Conservation (phyloP, 257 asterid genomes). For the Fraxinus cuspidata region DNA sequence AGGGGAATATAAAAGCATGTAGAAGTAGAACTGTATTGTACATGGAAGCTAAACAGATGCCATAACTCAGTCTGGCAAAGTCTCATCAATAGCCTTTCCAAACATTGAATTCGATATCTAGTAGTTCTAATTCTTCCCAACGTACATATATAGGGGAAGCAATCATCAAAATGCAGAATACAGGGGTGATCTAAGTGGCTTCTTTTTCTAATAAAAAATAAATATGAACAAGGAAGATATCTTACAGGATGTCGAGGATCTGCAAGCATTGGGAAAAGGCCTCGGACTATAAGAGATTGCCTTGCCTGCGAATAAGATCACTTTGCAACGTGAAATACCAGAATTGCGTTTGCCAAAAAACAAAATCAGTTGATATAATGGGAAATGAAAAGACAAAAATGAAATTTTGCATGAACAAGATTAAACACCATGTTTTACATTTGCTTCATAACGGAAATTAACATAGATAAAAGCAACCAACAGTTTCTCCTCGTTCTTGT, state of each 20-base stretch:
- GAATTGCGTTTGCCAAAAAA: constrained; percentile 8
- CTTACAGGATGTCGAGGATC: constrained; percentile 95
- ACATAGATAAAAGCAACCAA: background rate
- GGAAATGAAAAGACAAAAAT: background rate
- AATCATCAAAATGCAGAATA: background rate
- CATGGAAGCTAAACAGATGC: background rate
- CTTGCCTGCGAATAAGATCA: constrained; percentile 58
- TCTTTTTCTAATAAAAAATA: background rate
- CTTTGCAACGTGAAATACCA: background rate
- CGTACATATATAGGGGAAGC: background rate
- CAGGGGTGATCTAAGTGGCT: background rate
- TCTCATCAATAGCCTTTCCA: background rate
- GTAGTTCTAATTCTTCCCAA: background rate
- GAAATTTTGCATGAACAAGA: background rate
- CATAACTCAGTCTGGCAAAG: background rate
- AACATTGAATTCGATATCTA: background rate
- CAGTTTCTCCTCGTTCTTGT: background rate
- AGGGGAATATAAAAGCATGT: too few relatives aligned
- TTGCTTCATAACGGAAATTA: background rate
- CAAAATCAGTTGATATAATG: background rate
- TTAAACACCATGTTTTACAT: background rate
- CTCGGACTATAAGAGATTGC: constrained; percentile 87
- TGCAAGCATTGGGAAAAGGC: constrained; percentile 94
- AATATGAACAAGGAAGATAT: background rate
- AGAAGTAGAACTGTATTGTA: background rate